phyloP scores from a whole-genome alignment of 768 basidiomycete species.

The Boletus rufocinnamomeus region DNA sequence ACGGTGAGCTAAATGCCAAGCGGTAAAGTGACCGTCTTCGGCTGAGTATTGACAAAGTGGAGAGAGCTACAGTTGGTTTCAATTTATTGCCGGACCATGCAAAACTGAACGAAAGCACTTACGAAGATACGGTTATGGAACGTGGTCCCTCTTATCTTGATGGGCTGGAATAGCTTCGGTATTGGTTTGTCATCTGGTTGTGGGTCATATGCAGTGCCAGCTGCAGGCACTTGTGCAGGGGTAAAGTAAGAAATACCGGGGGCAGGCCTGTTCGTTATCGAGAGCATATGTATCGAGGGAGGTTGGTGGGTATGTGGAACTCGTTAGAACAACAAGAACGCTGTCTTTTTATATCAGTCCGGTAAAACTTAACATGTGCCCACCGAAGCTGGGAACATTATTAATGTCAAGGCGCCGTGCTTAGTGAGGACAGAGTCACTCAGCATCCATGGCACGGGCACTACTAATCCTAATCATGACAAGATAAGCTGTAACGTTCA shows the following conservation, averaged over 20 bases:
- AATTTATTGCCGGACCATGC: neutral
- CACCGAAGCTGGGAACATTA: neutral
- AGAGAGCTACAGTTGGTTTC: constrained; percentile 39
- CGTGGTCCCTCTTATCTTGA: constrained; percentile 53
- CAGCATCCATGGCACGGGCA: too few species aligned
- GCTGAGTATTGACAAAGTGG: constrained; percentile 65
- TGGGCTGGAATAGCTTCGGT: constrained; percentile 53
- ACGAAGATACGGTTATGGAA: constrained; percentile 60
- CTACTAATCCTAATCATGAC: neutral
- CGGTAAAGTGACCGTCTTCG: constrained; percentile 49
- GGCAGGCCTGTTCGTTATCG: constrained; percentile 40
- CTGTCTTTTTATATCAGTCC: constrained; percentile 4
- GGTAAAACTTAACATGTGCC: neutral
- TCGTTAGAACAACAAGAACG: neutral
- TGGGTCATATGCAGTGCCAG: constrained; percentile 46
- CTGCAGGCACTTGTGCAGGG: constrained; percentile 45
- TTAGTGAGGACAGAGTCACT: neutral
- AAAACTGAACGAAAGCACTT: constrained; percentile 18
- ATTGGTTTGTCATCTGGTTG: constrained; percentile 43
- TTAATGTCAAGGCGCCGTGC: neutral
- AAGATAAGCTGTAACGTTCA: neutral
- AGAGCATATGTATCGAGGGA: constrained; percentile 6
- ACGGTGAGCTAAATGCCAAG: constrained; percentile 60
- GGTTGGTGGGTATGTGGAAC: neutral
- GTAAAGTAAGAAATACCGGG: constrained; percentile 47